phyloP scores from a whole-genome alignment of 345 rosid species.

The Ailanthus altissimus region DNA sequence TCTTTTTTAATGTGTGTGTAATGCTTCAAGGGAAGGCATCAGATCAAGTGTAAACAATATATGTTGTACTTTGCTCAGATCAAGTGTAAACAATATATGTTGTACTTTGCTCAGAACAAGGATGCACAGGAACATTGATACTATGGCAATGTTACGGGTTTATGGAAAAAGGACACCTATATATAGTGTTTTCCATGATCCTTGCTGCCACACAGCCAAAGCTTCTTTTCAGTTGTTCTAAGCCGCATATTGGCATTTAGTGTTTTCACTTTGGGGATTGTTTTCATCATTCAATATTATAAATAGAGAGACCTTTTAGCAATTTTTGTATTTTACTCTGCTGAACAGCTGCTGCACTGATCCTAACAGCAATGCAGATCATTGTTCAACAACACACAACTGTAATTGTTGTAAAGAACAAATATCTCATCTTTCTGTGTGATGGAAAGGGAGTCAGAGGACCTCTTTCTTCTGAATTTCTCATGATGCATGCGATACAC shows the following conservation, averaged over 20 bases:
- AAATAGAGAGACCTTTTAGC: background rate
- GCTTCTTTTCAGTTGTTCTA: background rate
- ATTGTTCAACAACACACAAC: background rate
- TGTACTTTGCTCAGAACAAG: slow-evolving; percentile 1
- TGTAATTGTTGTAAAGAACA: background rate
- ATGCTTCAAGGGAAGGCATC: background rate
- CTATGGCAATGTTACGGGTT: background rate
- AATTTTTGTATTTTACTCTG: background rate
- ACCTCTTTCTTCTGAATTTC: background rate
- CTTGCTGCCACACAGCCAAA: background rate
- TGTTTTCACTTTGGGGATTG: background rate
- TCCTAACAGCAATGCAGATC: background rate
- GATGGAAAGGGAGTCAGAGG: background rate
- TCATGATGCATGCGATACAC: background rate
- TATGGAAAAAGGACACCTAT: background rate
- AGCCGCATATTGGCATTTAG: background rate
- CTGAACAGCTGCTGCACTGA: background rate
- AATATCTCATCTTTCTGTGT: background rate
- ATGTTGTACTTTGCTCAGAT: background rate
- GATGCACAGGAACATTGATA: background rate
- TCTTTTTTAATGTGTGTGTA: background rate
- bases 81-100: background rate
- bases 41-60: no score
- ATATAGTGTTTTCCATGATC: background rate
- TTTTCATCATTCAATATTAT: background rate